phyloP scores from a whole-genome alignment of 305 asterid species.

The Fraxinus velutina region DNA sequence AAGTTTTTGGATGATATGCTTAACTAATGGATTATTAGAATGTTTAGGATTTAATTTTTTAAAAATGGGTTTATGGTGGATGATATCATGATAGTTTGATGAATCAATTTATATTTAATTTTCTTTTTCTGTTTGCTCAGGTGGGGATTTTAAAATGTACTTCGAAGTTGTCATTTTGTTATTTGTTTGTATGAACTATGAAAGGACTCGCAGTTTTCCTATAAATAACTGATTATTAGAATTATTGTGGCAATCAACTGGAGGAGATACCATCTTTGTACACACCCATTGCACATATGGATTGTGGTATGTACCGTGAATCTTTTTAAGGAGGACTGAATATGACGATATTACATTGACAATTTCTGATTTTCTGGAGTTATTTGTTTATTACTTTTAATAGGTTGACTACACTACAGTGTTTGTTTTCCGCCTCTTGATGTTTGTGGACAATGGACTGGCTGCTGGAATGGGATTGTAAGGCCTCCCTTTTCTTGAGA shows the following conservation, averaged over 20 bases:
- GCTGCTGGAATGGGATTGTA: conserved; percentile 99
- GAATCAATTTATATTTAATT: not conserved
- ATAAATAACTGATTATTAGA: conserved; percentile 34
- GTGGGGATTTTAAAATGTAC: not conserved
- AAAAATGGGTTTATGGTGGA: not conserved
- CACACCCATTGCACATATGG: conserved; percentile 88
- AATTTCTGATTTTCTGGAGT: not conserved
- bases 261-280: conserved; percentile 71
- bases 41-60: not conserved
- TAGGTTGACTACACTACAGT: conserved; percentile 87
- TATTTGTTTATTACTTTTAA: conserved; percentile 8
- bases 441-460: conserved; percentile 95
- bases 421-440: conserved; percentile 82
- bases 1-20: not conserved
- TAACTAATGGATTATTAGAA: not conserved
- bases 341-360: not conserved
- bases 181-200: not conserved
- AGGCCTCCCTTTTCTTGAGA: conserved; percentile 32
- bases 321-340: not conserved
- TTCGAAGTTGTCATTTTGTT: not conserved
- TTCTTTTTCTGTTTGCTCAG: not conserved
- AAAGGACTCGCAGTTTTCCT: not conserved
- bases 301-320: conserved; percentile 61
- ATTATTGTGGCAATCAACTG: conserved; percentile 83
- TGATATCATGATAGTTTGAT: not conserved